Evolutionary conservation across 495 filamentous ascomycete species (phyloP), one percentile per base, ranked within the genome.

Genomic region (Rhizodiscina lignyota): DNA sequence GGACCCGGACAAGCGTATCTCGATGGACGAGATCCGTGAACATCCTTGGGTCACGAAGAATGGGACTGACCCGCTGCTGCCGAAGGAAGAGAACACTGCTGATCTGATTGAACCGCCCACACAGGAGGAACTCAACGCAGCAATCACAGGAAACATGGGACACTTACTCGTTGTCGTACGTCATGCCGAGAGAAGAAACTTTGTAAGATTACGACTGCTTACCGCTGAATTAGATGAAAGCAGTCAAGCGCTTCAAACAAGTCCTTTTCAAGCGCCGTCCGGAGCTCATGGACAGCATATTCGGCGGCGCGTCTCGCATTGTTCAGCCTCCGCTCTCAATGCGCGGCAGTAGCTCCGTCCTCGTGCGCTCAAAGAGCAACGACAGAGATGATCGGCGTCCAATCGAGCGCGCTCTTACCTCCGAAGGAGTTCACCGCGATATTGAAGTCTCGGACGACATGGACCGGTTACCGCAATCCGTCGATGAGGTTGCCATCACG

Each of bases 31-130:
- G 37, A 58, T 97, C 16, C 64, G 89, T 87, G 68, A 82, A 49
- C 89, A 97, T 52, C 76, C 83, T 3, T 97, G 89, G 89, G 86
- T 96, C 6, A 97, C 89, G 4, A 79, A 72, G 44, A 56, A 67
- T 28, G 87, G 84, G 17, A 64, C 63, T 20, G 89, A 97, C 55
- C 77, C 76, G 37, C 59, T 97, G 11, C 64, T 97, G 21, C 65
- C 84, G 17, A 65, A 66, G 18, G 74, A 85, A 34, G 87, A 96
- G 53, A 97, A 97, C 48, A 92, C 79, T 11, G 68, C 80, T 13
- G 68, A 85, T 38, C 56, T 80, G 5, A 64, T 96, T 17, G 77
- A 79, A 24, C 61, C 69, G 4, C 87, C 89, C 2, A 96, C 84
- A 20, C 74, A 85, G 34, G 79, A 83, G 35, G 89, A 97, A 54